phyloP scores from a whole-genome alignment of 176 grass and related monocot genomes.

The bread wheat (Triticum aestivum) region IWGSC_CS_RefSeq_v2.1 NC_057814.1:554762021-554762520 shows the following conservation, averaged over 20 bases:
- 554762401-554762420: not conserved
- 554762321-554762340: not conserved
- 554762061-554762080: not conserved
- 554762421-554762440: not conserved
- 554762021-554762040: not conserved
- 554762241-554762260: slow-evolving; percentile 7
- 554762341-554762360: not conserved
- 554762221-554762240: not conserved
- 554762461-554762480: not conserved
- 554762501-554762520: not conserved
- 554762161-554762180: not conserved
- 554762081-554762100: not conserved
- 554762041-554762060: slow-evolving; percentile 1
- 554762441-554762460: not conserved
- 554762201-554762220: not conserved
- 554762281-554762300: not conserved
- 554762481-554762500: not conserved
- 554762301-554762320: too few species aligned
- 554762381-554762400: not conserved
- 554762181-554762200: not conserved
- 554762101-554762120: not conserved
- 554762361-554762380: not conserved
- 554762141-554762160: slow-evolving; percentile 12
- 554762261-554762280: not conserved
- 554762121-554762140: not conserved